phyloP scores from a whole-genome alignment of 352 stramenopile genomes.

The Phytophthora hibernalis region DNA sequence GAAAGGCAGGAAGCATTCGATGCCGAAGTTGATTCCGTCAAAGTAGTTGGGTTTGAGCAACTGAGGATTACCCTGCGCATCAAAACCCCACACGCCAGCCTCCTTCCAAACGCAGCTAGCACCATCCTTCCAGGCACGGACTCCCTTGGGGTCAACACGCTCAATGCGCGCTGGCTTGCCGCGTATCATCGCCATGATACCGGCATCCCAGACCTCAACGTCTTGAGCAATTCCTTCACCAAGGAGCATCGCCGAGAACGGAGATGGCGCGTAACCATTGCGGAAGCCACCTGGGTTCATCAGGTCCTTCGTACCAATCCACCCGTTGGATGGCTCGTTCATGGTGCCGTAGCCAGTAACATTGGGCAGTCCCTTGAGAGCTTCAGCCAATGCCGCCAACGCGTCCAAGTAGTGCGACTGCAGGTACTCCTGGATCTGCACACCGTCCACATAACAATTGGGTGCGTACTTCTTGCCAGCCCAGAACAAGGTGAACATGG shows the following conservation, averaged over 20 bases:
- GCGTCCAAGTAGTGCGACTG: conserved; percentile 86
- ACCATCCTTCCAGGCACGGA: conserved; percentile 67
- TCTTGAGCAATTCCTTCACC: conserved; percentile 63
- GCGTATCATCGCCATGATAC: conserved; percentile 67
- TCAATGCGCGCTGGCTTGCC: conserved; percentile 46
- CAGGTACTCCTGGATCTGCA: conserved; percentile 86
- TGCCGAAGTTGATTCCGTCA: conserved; percentile 63
- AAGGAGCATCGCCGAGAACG: conserved; percentile 79
- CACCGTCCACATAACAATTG: conserved; percentile 64
- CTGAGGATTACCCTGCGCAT: conserved; percentile 34
- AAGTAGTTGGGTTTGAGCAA: conserved; percentile 76
- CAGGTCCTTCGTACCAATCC: conserved; percentile 66
- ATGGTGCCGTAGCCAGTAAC: conserved; percentile 90
- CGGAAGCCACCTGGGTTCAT: conserved; percentile 50
- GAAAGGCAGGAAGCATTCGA: conserved; percentile 81
- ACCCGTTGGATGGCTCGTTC: conserved; percentile 88
- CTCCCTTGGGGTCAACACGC: conserved; percentile 53
- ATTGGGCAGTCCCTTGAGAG: conserved; percentile 70
- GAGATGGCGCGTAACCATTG: conserved; percentile 68
- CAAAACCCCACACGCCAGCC: conserved; percentile 73
- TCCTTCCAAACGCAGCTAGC: conserved; percentile 74
- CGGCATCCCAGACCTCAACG: conserved; percentile 71
- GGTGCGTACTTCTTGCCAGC: conserved; percentile 75
- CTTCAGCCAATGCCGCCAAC: conserved; percentile 65
- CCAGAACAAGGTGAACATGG: conserved; percentile 93